Percentiles rank a stretch among this genome's conserved stretches.
Evolutionary conservation across 768 basidiomycete species (phyloP).

Genomic region (Sporobolomyces phaffii): DNA sequence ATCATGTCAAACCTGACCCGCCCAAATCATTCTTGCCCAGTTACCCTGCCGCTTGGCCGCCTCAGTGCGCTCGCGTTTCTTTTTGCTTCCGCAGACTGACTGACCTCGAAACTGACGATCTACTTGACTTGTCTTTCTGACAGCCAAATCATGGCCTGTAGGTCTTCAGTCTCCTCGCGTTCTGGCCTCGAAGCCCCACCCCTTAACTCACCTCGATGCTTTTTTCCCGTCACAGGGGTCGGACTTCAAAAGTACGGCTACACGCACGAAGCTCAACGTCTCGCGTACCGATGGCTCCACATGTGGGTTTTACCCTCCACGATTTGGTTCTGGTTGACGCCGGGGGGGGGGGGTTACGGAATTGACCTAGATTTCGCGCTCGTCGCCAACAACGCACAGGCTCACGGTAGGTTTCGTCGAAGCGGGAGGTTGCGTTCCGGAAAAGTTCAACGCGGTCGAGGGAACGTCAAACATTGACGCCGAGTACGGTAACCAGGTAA

Average conservation of each 20-base stretch:
- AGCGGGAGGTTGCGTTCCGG: conserved; percentile 95
- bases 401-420: conserved; percentile 92
- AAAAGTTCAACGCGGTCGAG: conserved; percentile 97
- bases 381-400: too few relatives aligned
- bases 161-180: neutral
- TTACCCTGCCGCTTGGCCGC: conserved; percentile 66
- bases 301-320: conserved; percentile 59
- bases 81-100: neutral
- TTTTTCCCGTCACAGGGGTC: conserved; percentile 56
- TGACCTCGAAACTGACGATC: too few relatives aligned
- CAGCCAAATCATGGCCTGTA: conserved; percentile 78
- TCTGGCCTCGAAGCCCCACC: too few relatives aligned
- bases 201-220: too few relatives aligned
- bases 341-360: too few relatives aligned
- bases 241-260: conserved; percentile 94
- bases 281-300: conserved; percentile 95
- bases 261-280: conserved; percentile 80
- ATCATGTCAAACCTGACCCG: too few relatives aligned
- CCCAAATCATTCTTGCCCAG: conserved; percentile 25
- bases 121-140: conserved; percentile 27
- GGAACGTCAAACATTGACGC: conserved; percentile 93
- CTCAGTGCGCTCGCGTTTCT: conserved; percentile 4
- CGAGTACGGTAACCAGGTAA: conserved; percentile 79
- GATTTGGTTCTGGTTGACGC: too few relatives aligned
- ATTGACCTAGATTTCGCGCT: too few relatives aligned